Conservation (phyloP, 305 asterid genomes). For the Rubia peregrina region DNA sequence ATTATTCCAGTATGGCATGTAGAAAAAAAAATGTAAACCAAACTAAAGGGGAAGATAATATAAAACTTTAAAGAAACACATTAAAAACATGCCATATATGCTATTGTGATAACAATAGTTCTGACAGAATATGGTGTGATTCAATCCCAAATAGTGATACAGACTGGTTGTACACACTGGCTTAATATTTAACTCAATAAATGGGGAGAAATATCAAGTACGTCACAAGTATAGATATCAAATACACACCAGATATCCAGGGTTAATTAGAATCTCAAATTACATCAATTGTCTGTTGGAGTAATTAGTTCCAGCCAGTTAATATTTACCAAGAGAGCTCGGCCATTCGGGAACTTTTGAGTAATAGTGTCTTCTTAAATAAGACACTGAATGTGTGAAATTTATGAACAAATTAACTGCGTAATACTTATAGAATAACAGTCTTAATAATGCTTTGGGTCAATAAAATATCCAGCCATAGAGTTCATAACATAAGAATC, state of each 20-base stretch:
- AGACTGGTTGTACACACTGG: background rate
- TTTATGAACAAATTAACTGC: background rate
- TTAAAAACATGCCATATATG: background rate
- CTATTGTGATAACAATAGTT: background rate
- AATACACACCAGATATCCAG: background rate
- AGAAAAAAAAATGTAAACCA: background rate
- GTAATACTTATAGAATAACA: background rate
- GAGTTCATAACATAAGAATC: background rate
- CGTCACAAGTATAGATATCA: background rate
- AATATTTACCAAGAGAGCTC: background rate
- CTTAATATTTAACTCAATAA: background rate
- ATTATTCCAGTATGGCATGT: background rate
- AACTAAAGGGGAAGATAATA: background rate
- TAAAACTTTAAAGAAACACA: background rate
- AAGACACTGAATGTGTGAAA: background rate
- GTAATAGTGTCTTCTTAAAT: background rate
- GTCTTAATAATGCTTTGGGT: background rate
- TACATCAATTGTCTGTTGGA: background rate
- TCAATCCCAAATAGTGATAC: background rate
- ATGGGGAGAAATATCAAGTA: background rate
- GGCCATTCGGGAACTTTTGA: background rate
- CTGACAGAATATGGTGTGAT: background rate
- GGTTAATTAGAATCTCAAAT: background rate
- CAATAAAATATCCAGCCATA: background rate
- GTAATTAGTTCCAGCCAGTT: background rate